Evolutionary conservation across 2,329 filamentous ascomycete genomes (phyloP).

Genomic region (Calonectria naviculata): DNA sequence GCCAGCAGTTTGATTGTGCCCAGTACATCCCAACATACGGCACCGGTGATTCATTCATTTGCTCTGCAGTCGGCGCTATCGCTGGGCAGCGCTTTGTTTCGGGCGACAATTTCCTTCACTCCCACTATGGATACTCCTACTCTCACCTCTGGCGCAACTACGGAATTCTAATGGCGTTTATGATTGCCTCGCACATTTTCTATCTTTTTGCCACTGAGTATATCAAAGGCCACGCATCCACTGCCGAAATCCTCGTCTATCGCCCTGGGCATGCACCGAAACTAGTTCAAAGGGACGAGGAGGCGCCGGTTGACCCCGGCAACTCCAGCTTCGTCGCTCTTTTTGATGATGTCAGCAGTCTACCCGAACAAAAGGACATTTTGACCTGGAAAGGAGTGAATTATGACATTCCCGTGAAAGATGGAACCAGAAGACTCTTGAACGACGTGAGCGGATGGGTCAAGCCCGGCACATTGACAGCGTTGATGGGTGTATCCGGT

Average conservation of each 20-base stretch:
- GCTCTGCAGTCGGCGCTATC: slow-evolving; percentile 64
- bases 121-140: slow-evolving; percentile 12
- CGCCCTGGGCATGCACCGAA: not conserved
- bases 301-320: not conserved
- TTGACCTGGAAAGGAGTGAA: slow-evolving; percentile 82
- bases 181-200: slow-evolving; percentile 3
- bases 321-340: not conserved
- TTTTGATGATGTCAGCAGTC: not conserved
- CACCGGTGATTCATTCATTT: slow-evolving; percentile 49
- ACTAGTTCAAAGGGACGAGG: not conserved
- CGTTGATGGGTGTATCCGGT: slow-evolving; percentile 69
- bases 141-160: slow-evolving; percentile 58
- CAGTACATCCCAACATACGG: not conserved
- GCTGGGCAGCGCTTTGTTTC: slow-evolving; percentile 3
- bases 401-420: slow-evolving; percentile 75
- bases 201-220: slow-evolving; percentile 12
- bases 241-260: not conserved
- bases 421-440: slow-evolving; percentile 72
- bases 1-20: not conserved
- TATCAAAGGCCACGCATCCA: not conserved
- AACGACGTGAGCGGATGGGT: slow-evolving; percentile 86
- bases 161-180: slow-evolving; percentile 45
- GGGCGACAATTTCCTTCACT: slow-evolving; percentile 10
- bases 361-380: slow-evolving; percentile 54
- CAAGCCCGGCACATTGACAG: slow-evolving; percentile 83